A percentile compares a stretch with the other conserved stretches of the same genome.
phyloP scores from a whole-genome alignment of 2,329 filamentous ascomycete species.

The Aspergillus quadricinctus region DNA sequence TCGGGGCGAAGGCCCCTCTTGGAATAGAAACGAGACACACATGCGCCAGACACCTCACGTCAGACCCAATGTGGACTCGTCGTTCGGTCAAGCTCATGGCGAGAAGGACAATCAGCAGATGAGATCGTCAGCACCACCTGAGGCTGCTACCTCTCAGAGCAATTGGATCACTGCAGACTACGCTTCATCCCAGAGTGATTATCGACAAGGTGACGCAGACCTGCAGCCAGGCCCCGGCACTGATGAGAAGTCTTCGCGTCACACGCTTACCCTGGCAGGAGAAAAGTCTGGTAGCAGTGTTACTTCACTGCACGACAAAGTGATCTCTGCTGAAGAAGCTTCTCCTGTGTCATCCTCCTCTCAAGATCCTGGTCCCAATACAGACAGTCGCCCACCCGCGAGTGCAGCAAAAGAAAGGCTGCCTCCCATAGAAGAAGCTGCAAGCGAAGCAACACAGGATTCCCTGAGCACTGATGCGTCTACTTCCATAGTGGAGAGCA shows the following conservation, averaged over 20 bases:
- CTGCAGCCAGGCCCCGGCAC: neutral
- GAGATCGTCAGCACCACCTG: neutral
- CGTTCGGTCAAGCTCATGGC: neutral
- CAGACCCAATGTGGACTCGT: neutral
- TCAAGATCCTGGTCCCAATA: neutral
- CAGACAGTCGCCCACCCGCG: neutral
- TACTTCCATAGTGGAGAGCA: neutral
- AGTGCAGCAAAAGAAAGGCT: conserved; percentile 7
- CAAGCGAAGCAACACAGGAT: neutral
- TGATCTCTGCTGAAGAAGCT: neutral
- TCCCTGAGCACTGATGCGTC: neutral
- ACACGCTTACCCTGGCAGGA: neutral
- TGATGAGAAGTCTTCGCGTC: neutral
- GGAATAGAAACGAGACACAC: neutral
- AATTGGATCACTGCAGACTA: neutral
- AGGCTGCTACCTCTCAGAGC: neutral
- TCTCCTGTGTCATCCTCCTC: neutral
- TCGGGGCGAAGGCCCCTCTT: neutral
- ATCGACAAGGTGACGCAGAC: neutral
- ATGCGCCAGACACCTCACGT: neutral
- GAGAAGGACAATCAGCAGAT: neutral
- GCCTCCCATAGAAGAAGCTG: conserved; percentile 8
- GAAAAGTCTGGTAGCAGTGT: neutral
- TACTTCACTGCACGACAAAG: neutral
- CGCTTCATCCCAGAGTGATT: neutral